Conservation (phyloP, 176 grass and related monocot genomes). For the Carex kokanica region DNA sequence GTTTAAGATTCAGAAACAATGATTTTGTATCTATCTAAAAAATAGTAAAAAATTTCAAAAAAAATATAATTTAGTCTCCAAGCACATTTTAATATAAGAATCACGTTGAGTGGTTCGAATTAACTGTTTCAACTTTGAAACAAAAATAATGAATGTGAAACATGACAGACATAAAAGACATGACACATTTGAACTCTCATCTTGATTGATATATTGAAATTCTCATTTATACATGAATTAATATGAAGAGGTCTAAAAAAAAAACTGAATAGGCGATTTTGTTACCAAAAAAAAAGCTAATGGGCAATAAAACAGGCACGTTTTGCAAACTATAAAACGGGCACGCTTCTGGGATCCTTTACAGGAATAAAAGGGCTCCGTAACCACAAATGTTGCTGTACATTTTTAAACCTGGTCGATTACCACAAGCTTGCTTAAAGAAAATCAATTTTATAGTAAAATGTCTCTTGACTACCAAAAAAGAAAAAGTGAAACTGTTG, state of each 20-base stretch:
- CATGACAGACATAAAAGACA: too few species aligned
- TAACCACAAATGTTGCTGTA: constrained; percentile 15
- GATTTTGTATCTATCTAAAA: too few species aligned
- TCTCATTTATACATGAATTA: neutral
- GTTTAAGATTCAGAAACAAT: too few species aligned
- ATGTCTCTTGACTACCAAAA: too few species aligned
- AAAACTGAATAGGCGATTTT: neutral
- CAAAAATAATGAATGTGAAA: too few species aligned
- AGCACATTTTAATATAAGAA: too few species aligned
- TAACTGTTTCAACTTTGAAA: too few species aligned
- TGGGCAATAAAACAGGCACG: neutral
- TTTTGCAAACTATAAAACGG: neutral
- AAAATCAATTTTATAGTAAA: neutral
- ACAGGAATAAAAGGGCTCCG: neutral
- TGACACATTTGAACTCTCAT: too few species aligned
- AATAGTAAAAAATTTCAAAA: too few species aligned
- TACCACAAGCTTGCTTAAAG: neutral
- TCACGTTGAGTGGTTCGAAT: too few species aligned
- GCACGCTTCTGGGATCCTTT: neutral
- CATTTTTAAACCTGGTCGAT: neutral
- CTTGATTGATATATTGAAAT: neutral
- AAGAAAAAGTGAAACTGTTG: too few species aligned
- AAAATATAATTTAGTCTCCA: too few species aligned
- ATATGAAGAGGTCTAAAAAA: neutral
- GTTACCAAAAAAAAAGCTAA: neutral